A percentile compares a stretch with the other conserved stretches of the same genome.
These are phyloP conservation scores for Microglena sp. DNA, from an alignment of 139 green algal species.

Conservation along the genomic window DNA sequence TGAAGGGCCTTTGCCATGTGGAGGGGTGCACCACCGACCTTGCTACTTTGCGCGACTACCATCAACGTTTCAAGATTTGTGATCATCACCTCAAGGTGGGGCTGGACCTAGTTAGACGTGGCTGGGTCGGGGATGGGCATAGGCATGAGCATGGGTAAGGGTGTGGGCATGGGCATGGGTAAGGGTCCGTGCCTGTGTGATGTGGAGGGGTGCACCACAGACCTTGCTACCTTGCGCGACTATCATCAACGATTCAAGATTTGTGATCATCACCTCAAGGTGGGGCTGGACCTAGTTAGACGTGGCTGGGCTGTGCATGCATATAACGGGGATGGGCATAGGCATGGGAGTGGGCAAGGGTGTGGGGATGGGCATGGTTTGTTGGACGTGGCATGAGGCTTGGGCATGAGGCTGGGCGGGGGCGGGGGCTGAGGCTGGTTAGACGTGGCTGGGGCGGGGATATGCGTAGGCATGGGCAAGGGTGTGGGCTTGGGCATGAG, in stretches of 20 bases:
- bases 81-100: slow-evolving; percentile 52
- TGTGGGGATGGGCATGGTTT: not conserved
- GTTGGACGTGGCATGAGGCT: too few relatives aligned
- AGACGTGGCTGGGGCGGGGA: too few relatives aligned
- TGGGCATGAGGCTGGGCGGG: too few relatives aligned
- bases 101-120: too few relatives aligned
- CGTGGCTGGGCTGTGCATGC: too few relatives aligned
- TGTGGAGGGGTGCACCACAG: slow-evolving; percentile 55
- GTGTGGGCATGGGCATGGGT: not conserved
- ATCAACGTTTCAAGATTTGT: slow-evolving; percentile 77
- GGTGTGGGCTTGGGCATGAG: too few relatives aligned
- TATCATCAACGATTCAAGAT: slow-evolving; percentile 81
- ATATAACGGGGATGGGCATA: too few relatives aligned
- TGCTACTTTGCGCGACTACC: slow-evolving; percentile 53
- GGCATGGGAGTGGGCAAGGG: not conserved
- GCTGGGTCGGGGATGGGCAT: too few relatives aligned
- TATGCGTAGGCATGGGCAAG: too few relatives aligned
- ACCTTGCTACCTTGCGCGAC: slow-evolving; percentile 48
- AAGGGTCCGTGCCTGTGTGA: slow-evolving; percentile 39
- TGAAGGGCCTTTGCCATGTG: slow-evolving; percentile 52
- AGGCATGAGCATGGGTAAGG: too few relatives aligned
- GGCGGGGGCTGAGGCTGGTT: too few relatives aligned
- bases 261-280: slow-evolving; percentile 61
- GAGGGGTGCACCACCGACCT: slow-evolving; percentile 58
- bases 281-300: slow-evolving; percentile 3